Percentiles rank a stretch among this genome's conserved stretches.
Evolutionary conservation across 805 yeast species (phyloP).

Genomic region (Pichia cabralensis): DNA sequence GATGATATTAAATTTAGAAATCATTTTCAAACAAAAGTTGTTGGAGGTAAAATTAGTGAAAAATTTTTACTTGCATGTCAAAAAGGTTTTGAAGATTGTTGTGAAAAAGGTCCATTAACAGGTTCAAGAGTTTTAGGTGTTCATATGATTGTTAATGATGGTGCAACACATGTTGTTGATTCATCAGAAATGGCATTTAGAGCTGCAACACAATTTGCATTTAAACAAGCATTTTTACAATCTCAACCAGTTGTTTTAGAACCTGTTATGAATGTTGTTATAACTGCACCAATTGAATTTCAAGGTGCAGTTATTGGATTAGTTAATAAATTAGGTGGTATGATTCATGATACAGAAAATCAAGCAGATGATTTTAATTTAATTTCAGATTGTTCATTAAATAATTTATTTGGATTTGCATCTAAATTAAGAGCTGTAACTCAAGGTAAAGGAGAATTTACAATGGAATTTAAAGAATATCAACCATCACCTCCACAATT

Average conservation of each 20-base stretch:
- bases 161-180: constrained; percentile 95
- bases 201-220: constrained; percentile 86
- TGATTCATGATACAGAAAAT: constrained; percentile 89
- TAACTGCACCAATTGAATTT: constrained; percentile 93
- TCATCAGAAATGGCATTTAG: constrained; percentile 93
- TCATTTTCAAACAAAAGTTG: constrained; percentile 74
- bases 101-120: constrained; percentile 92
- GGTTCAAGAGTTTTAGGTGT: constrained; percentile 93
- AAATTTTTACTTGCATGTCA: constrained; percentile 89
- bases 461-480: constrained; percentile 88
- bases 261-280: constrained; percentile 91
- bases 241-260: constrained; percentile 86
- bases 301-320: constrained; percentile 90
- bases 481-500: constrained; percentile 85
- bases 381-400: constrained; percentile 91
- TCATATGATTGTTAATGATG: constrained; percentile 89
- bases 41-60: constrained; percentile 96
- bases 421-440: constrained; percentile 92
- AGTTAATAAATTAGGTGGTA: constrained; percentile 84
- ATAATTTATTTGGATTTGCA: constrained; percentile 93
- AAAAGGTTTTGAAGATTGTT: constrained; percentile 90
- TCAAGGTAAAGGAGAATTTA: constrained; percentile 98
- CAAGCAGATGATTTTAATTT: constrained; percentile 91
- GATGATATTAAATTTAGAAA: constrained; percentile 38
- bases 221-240: constrained; percentile 78